A percentile compares a stretch with the other conserved stretches of the same genome.
Evolutionary conservation across 352 stramenopile species (phyloP).

Genomic region (Pythium volutum): DNA sequence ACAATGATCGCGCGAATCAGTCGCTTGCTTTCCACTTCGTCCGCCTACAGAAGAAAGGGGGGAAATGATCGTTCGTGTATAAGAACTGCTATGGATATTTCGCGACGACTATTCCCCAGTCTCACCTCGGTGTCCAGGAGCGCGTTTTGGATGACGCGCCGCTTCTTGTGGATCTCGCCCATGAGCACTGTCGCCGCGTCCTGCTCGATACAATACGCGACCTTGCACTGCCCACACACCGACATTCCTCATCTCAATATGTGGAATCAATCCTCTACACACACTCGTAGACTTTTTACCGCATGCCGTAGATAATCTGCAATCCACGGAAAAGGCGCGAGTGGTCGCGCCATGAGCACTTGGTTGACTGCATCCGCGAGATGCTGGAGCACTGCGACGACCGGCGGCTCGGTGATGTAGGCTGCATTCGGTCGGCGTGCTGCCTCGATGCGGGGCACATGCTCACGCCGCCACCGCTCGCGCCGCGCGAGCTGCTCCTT

Average conservation of each 20-base stretch:
- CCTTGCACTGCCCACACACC: slow-evolving; percentile 59
- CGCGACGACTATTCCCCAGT: not conserved
- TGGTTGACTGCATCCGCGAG: slow-evolving; percentile 43
- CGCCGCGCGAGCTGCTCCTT: slow-evolving; percentile 18
- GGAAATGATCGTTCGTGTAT: not conserved
- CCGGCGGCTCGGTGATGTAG: slow-evolving; percentile 31
- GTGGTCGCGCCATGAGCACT: slow-evolving; percentile 44
- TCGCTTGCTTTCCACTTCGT: slow-evolving; percentile 47
- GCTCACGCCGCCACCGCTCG: slow-evolving; percentile 14
- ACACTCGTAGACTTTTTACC: slow-evolving; percentile 31
- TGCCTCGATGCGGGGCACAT: slow-evolving; percentile 16
- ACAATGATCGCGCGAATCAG: slow-evolving; percentile 39
- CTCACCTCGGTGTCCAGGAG: slow-evolving; percentile 42
- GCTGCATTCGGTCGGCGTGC: slow-evolving; percentile 36
- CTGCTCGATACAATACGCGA: slow-evolving; percentile 45
- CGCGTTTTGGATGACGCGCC: slow-evolving; percentile 52
- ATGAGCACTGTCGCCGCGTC: slow-evolving; percentile 40
- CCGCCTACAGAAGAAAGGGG: slow-evolving; percentile 10
- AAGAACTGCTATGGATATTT: not conserved
- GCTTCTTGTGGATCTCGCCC: slow-evolving; percentile 71
- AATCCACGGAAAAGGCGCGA: slow-evolving; percentile 49
- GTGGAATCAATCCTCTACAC: no score
- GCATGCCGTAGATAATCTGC: slow-evolving; percentile 55
- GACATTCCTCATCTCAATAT: no score
- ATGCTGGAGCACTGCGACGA: slow-evolving; percentile 48